These are phyloP conservation scores for Fibroporia radiculosa DNA, from an alignment of 768 basidiomycete genomes.

Conservation along the genomic window DNA sequence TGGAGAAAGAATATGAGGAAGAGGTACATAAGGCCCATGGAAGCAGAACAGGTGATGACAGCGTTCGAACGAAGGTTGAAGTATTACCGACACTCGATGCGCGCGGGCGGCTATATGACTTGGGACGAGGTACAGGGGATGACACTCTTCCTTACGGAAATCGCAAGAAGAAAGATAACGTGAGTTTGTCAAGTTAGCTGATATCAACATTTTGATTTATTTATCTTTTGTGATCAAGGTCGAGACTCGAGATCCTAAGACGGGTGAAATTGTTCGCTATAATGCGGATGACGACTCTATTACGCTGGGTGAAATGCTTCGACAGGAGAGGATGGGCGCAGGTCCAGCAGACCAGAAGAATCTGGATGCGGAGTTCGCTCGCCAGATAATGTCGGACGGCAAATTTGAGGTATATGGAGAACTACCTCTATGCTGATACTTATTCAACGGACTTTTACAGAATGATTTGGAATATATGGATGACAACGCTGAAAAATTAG, in stretches of 20 bases:
- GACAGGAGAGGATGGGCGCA: slow-evolving; percentile 87
- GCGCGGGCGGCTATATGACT: slow-evolving; percentile 81
- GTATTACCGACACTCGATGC: slow-evolving; percentile 87
- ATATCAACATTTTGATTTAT: not conserved
- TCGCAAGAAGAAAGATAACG: slow-evolving; percentile 71
- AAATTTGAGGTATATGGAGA: slow-evolving; percentile 77
- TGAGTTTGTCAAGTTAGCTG: slow-evolving; percentile 15
- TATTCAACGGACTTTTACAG: slow-evolving; percentile 28
- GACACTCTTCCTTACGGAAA: slow-evolving; percentile 51
- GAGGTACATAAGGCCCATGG: slow-evolving; percentile 43
- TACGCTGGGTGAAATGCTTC: slow-evolving; percentile 84
- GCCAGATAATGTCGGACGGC: slow-evolving; percentile 80
- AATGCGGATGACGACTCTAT: slow-evolving; percentile 87
- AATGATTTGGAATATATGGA: slow-evolving; percentile 93
- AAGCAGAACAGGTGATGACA: slow-evolving; percentile 28
- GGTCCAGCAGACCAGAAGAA: slow-evolving; percentile 90
- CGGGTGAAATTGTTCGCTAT: slow-evolving; percentile 81
- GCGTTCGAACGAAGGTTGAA: slow-evolving; percentile 59
- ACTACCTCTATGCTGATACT: not conserved
- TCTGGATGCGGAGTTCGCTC: slow-evolving; percentile 83
- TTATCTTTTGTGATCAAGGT: slow-evolving; percentile 40
- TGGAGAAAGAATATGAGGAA: slow-evolving; percentile 83
- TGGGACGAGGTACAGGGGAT: slow-evolving; percentile 72
- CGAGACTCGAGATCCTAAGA: slow-evolving; percentile 85
- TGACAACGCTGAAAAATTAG: slow-evolving; percentile 90